These are phyloP conservation scores for Dothideomycetes sp. DNA, from an alignment of 2,329 filamentous ascomycete species.

Conservation along the genomic window DNA sequence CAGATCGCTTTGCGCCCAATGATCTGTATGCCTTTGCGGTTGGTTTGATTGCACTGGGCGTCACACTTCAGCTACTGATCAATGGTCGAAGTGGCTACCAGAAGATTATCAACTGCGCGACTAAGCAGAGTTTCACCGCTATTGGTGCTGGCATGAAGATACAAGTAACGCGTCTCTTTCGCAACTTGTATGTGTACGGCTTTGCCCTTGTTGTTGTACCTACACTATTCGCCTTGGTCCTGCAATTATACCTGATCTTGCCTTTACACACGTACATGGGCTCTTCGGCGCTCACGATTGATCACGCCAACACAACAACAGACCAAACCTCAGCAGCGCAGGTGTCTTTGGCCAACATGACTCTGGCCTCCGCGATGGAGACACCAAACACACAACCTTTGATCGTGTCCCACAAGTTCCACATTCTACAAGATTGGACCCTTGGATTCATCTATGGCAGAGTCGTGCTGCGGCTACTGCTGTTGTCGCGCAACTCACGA, in stretches of 20 bases:
- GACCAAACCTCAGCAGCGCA: conserved; percentile 15
- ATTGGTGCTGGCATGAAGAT: conserved; percentile 19
- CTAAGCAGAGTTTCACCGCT: conserved; percentile 17
- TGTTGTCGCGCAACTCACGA: conserved; percentile 59
- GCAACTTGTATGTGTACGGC: conserved; percentile 64
- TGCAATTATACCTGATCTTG: conserved; percentile 82
- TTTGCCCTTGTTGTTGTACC: conserved; percentile 73
- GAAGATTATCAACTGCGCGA: conserved; percentile 16
- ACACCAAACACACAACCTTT: neutral
- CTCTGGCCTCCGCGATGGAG: neutral
- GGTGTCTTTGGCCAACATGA: neutral
- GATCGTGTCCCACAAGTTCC: conserved; percentile 54
- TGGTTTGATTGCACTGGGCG: conserved; percentile 73
- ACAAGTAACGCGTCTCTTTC: conserved; percentile 30
- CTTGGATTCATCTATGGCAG: conserved; percentile 85
- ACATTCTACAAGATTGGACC: conserved; percentile 89
- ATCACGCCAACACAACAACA: conserved; percentile 1
- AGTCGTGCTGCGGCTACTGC: conserved; percentile 60
- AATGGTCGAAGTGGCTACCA: conserved; percentile 16
- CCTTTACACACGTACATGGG: conserved; percentile 71
- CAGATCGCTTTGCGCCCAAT: conserved; percentile 66
- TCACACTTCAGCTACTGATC: conserved; percentile 48
- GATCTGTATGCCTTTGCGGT: conserved; percentile 95
- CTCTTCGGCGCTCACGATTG: neutral
- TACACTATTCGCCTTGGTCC: conserved; percentile 64